These are phyloP conservation scores for Hanseniaspora meyeri DNA, from an alignment of 805 yeast species.

Conservation along the genomic window DNA sequence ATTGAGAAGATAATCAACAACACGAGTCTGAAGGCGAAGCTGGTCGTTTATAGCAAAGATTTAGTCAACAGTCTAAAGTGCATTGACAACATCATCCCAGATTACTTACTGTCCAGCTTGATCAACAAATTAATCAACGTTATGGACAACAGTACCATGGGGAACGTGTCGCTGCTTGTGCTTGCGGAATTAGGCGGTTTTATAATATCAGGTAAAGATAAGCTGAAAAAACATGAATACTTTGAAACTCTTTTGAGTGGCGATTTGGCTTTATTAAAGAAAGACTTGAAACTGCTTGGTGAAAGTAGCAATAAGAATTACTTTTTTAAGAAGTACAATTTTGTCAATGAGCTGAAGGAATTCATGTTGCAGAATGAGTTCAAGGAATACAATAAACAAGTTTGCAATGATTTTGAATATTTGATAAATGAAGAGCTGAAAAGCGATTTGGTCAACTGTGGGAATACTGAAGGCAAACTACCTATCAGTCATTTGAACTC, in stretches of 20 bases:
- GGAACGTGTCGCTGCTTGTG: neutral
- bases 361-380: neutral
- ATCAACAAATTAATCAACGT: neutral
- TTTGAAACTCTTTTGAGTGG: neutral
- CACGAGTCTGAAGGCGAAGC: slow-evolving; percentile 13
- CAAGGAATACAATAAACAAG: neutral
- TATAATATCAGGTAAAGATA: neutral
- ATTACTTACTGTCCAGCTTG: neutral
- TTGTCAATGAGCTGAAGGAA: neutral
- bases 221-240: neutral
- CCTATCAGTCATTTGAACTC: neutral
- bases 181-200: slow-evolving; percentile 18
- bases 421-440: neutral
- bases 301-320: neutral
- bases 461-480: neutral
- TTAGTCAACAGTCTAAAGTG: neutral
- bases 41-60: neutral
- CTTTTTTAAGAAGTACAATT: neutral
- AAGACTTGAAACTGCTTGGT: slow-evolving; percentile 10
- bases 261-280: neutral
- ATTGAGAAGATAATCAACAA: slow-evolving; percentile 14
- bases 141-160: slow-evolving; percentile 8
- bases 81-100: neutral
- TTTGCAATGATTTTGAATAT: neutral
- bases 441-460: neutral